Conservation (phyloP, 78 protist genomes). For the Dictyostelium brefeldianum region DNA sequence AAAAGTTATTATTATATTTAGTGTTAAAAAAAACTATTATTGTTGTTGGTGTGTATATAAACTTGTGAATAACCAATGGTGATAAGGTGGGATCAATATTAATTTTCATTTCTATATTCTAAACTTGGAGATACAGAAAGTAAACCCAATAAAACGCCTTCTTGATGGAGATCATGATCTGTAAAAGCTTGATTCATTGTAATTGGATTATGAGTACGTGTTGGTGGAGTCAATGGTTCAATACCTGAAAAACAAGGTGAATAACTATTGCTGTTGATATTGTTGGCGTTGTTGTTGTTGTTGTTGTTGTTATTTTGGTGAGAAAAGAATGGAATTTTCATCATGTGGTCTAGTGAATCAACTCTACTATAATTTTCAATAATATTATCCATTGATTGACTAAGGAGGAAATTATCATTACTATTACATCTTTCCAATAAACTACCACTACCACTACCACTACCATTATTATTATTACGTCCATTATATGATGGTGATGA, state of each 20-base stretch:
- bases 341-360: not conserved
- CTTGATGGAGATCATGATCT: not conserved
- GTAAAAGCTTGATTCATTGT: slow-evolving; percentile 69
- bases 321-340: slow-evolving; percentile 35
- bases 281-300: not conserved
- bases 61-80: no score
- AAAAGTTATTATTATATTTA: no score
- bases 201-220: slow-evolving; percentile 79
- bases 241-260: slow-evolving; percentile 26
- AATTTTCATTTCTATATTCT: no score
- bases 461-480: no score
- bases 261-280: not conserved
- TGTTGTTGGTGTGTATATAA: no score
- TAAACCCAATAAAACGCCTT: slow-evolving; percentile 56
- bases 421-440: slow-evolving; percentile 1
- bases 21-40: no score
- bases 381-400: slow-evolving; percentile 26
- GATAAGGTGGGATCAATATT: no score
- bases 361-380: slow-evolving; percentile 35
- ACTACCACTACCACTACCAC: not conserved
- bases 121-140: slow-evolving; percentile 47
- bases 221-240: slow-evolving; percentile 74
- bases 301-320: not conserved
- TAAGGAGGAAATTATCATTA: slow-evolving; percentile 5
- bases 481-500: not conserved